A percentile compares a stretch with the other conserved stretches of the same genome.
phyloP scores from a whole-genome alignment of 1,284 basidiomycete species.

The Mycena sp. region DNA sequence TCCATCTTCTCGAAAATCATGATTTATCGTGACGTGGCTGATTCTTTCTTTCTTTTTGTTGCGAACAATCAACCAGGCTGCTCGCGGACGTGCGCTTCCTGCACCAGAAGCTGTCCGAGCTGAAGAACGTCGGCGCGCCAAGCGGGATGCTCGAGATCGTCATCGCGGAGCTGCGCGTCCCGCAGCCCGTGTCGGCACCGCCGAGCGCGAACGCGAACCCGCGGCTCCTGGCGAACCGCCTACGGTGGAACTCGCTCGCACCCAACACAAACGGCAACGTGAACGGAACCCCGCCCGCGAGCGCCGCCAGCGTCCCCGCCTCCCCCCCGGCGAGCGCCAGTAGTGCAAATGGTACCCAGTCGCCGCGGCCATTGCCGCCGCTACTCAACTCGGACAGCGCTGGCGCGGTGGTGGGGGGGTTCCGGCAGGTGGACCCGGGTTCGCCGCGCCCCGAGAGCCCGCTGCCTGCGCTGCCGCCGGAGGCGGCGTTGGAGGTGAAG shows the following conservation, averaged over 20 bases:
- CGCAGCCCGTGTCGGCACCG: slow-evolving; percentile 18
- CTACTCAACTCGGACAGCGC: not conserved
- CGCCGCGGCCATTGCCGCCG: slow-evolving; percentile 18
- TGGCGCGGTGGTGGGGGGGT: slow-evolving; percentile 23
- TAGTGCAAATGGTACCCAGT: not conserved
- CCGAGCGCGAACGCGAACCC: slow-evolving; percentile 37
- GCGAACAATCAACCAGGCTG: slow-evolving; percentile 59
- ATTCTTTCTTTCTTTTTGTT: not conserved
- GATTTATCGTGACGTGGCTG: not conserved
- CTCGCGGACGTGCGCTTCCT: slow-evolving; percentile 82
- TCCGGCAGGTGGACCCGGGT: slow-evolving; percentile 26
- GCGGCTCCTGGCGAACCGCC: slow-evolving; percentile 23
- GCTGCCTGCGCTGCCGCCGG: slow-evolving; percentile 27
- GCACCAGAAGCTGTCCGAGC: slow-evolving; percentile 73
- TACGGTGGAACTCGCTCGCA: slow-evolving; percentile 30
- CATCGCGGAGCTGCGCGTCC: slow-evolving; percentile 62
- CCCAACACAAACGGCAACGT: slow-evolving; percentile 5
- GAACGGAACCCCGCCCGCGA: not conserved
- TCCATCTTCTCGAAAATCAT: no score
- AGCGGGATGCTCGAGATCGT: slow-evolving; percentile 85
- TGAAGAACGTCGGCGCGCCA: slow-evolving; percentile 75
- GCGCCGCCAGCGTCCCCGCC: not conserved
- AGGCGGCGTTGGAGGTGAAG: slow-evolving; percentile 1
- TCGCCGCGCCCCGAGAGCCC: slow-evolving; percentile 25
- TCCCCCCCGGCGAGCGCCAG: not conserved